Base-by-base conservation (phyloP, 352 stramenopile genomes). In the Pythium scleroteichum region DNA sequence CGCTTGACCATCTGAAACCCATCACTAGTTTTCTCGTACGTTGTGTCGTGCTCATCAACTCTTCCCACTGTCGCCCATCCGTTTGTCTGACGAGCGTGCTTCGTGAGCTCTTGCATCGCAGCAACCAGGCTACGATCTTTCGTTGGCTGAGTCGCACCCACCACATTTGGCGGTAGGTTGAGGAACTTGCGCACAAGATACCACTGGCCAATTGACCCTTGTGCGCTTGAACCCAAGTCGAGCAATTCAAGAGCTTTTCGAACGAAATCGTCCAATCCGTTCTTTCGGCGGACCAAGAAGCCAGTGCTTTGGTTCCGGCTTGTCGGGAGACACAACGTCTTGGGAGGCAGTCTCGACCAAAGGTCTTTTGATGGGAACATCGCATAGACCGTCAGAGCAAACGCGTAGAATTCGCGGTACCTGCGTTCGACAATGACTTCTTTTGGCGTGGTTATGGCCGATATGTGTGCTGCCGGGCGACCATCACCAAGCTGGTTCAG, bases 401-500 rank as follows among this genome's bases (percentile, higher is more conserved):
- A 88, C 14, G 72, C 74, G 60, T 90, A 90, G 50, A 92, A 92
- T 59, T 92, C 83, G 22, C 80, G 80, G 62, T 90, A 92, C 10
- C 83, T 73, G 10, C 83, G 69, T 53, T 92, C 83, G 41, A 90
- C 68, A 38, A 79, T 72, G 51, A 84, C 63, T 50, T 83, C 71
- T 3, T 35, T 40, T 1, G 54, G 22, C 4, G 27, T 50, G 4
- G 10, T 42, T 29, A 40, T 49, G 9, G 32, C 17, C 1, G 59
- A 41, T 1, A 53, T 39, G 10, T 26, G 53, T 19, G 27, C 46
- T 32, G 23, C 14, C 14, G 42, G 3, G 10, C 42, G 40, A 42
- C 14, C 20, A 33, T 53, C 50, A 8, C 17, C 22, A 16, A 39
- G 12, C n/a, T 63, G 35, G 16, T 59, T 23, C 13, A 71, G 51